Evolutionary conservation across 805 yeast species (phyloP).

Genomic region (Yamadazyma kitorensis): DNA sequence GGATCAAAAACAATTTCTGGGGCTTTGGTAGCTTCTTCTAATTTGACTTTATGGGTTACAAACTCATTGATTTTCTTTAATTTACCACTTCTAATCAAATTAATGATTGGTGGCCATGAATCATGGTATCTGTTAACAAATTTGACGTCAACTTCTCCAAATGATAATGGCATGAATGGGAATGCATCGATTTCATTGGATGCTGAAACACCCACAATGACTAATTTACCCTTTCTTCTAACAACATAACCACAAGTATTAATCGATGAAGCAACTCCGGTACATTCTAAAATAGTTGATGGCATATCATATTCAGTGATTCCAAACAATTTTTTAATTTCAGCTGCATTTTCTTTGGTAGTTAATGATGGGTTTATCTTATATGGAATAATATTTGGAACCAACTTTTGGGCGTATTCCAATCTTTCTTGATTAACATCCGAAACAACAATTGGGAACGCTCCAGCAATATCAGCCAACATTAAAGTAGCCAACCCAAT

Average conservation of each 20-base stretch:
- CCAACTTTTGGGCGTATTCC: constrained; percentile 19
- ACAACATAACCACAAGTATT: constrained; percentile 17
- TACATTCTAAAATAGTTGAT: constrained; percentile 20
- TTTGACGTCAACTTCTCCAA: constrained; percentile 18
- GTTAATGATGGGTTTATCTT: constrained; percentile 9
- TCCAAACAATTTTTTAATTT: constrained; percentile 28
- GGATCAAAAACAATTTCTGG: constrained; percentile 17
- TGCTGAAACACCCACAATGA: constrained; percentile 19
- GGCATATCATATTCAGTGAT: constrained; percentile 22
- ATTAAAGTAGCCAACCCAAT: constrained; percentile 23
- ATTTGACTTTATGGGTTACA: constrained; percentile 18
- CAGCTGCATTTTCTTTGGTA: constrained; percentile 12
- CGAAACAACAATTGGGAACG: constrained; percentile 20
- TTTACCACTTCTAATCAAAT: constrained; percentile 15
- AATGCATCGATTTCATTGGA: constrained; percentile 18
- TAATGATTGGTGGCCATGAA: constrained; percentile 17
- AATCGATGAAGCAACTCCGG: constrained; percentile 20
- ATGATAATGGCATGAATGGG: constrained; percentile 22
- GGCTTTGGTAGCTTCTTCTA: constrained; percentile 20
- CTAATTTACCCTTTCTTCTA: constrained; percentile 18
- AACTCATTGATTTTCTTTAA: constrained; percentile 16
- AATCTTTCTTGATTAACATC: constrained; percentile 23
- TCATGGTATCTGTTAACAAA: constrained; percentile 18
- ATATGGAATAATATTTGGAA: constrained; percentile 11
- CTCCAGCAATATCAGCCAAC: constrained; percentile 22